phyloP scores from a whole-genome alignment of 352 stramenopile species.

The Phytopythium cucurbitacearum region DNA sequence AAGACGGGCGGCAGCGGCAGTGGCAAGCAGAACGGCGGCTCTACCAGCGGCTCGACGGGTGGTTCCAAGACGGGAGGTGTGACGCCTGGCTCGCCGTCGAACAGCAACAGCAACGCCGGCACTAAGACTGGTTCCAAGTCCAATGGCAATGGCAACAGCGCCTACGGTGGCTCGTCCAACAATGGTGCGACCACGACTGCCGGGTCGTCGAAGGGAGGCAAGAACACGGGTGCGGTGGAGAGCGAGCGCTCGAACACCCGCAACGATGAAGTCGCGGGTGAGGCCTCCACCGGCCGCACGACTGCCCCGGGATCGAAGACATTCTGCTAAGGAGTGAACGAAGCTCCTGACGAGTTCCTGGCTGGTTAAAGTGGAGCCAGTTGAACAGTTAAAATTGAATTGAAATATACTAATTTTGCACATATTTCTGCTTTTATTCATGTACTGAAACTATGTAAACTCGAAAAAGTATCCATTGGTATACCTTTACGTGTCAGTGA shows the following conservation, averaged over 20 bases:
- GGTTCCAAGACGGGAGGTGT: too few species aligned
- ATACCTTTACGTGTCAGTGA: too few species aligned
- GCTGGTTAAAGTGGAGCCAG: background rate
- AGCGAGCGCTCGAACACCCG: background rate
- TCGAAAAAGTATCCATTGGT: too few species aligned
- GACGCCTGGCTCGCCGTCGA: too few species aligned
- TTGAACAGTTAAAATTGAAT: background rate
- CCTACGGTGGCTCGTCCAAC: background rate
- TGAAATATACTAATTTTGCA: background rate
- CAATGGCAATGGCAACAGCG: background rate
- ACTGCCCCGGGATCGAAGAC: background rate
- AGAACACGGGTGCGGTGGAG: background rate
- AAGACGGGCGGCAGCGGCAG: too few species aligned
- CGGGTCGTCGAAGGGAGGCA: background rate
- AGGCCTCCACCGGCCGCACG: background rate
- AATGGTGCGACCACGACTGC: background rate
- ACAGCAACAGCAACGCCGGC: too few species aligned
- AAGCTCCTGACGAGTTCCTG: constrained; percentile 2
- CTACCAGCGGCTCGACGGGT: too few species aligned
- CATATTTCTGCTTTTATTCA: too few species aligned
- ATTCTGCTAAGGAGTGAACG: constrained; percentile 7
- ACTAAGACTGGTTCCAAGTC: background rate
- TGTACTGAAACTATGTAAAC: too few species aligned
- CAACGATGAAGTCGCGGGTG: background rate
- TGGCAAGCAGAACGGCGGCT: too few species aligned